Evolutionary conservation across 2,329 filamentous ascomycete genomes (phyloP), one percentile per base, ranked within the genome.

Genomic region (Fusarium nisikadoi): DNA sequence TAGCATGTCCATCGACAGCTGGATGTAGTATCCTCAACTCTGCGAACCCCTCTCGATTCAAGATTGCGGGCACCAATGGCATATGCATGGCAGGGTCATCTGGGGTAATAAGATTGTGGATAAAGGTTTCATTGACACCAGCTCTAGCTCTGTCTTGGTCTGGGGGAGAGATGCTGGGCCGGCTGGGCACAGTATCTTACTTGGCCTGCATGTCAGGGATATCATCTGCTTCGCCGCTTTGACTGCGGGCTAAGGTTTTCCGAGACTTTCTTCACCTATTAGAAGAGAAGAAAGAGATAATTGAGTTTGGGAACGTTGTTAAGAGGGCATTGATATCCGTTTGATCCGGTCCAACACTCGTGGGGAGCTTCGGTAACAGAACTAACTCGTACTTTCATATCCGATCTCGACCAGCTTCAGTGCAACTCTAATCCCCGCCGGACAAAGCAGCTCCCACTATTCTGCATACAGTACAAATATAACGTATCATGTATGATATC

Each of bases 31-130:
- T 70, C 70, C 52, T 55, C 62, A 65, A 53, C 49, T 56, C 62
- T 68, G 54, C 56, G 52, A 74, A 54, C 71, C 74, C 70, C 73
- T 71, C 71, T 61, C 52, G 36, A 54, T 27, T 31, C 31, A 65
- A 53, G 43, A 66, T 63, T 76, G 74, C 74, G 74, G 74, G 74
- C 74, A 76, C 74, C 74, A 76, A 76, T 76, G 52, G 55, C 52
- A 54, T 25, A 66, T 49, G 56, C 62, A 57, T 65, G 47, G 13
- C 25, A 47, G 45, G 63, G 58, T 74, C 74, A 72, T 71, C 62
- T 58, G 70, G 56, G 55, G 36, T 56, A 62, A 65, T 47, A 47
- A 33, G 36, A 55, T 54, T 45, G 69, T 52, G 70, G 65, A 62
- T 61, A 64, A 62, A 46, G 65, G 70, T 72, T 75, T 60, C 72